Evolutionary conservation across 805 yeast genomes (phyloP), one percentile per base, ranked within the genome.

Genomic region (Trichomonascus vanleenenianus): DNA sequence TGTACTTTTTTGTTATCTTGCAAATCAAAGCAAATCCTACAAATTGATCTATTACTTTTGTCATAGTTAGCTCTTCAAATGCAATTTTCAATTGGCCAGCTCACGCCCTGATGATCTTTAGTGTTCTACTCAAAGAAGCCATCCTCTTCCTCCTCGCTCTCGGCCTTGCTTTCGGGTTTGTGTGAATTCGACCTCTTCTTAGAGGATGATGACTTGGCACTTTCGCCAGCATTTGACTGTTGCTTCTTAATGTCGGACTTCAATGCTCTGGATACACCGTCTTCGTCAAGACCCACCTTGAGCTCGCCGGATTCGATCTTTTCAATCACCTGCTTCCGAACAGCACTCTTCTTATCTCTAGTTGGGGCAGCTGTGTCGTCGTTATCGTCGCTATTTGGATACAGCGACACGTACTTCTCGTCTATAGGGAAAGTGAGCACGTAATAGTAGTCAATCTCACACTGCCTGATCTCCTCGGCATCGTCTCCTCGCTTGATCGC

Each of bases 361-460:
- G 47, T 47, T 56, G 65, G 35, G 61, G 60, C 42, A 57, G 58
- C 42, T 50, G 59, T 18, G 61, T 61, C 39, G 63, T 59, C 55
- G 50, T 59, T 18, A 61, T 61, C 39, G 63, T 59, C 55, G 64
- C 65, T 61, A 8, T 8, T 22, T 58, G 93, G 88, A 62, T 79
- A 89, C 48, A 89, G 64, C 0, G 96, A 76, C 31, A 85, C 75
- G 62, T 89, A 89, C 64, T 86, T 88, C 56, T 78, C 80, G 42
- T 80, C 75, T 57, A 75, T 78, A 30, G 97, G 96, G 68, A 79
- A 89, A 59, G 82, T 73, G 14, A 80, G 72, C 10, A 81, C 78
- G 60, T 89, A 89, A 30, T 84, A 84, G 22, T 83, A 65, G 55
- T 88, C 95, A 7, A 80, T 65, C 56, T 81, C 82, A 45, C 77